These are phyloP conservation scores for Capillidium heterosporum DNA, from an alignment of 371 early-diverging fungal genomes.

Conservation along the genomic window DNA sequence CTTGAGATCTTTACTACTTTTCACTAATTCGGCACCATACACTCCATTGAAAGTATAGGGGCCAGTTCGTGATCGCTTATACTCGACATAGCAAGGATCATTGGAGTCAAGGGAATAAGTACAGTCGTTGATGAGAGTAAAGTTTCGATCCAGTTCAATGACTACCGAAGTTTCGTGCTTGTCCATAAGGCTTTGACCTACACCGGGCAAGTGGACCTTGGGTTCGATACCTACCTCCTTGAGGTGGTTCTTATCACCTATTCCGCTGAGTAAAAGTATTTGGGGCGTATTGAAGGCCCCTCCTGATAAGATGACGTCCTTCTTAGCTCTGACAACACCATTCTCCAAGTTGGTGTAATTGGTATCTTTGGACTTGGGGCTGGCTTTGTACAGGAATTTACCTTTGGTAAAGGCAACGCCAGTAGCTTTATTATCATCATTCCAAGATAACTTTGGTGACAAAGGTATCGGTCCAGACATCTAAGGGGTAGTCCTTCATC, in stretches of 20 bases:
- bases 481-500: background rate
- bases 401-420: background rate
- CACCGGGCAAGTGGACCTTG: background rate
- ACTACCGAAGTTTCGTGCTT: background rate
- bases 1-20: background rate
- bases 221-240: background rate
- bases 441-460: background rate
- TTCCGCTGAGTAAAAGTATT: constrained; percentile 12
- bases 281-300: constrained; percentile 13
- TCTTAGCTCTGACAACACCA: constrained; percentile 7
- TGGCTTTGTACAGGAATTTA: background rate
- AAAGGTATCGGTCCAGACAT: constrained; percentile 3
- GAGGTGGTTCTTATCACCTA: constrained; percentile 6
- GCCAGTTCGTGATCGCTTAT: background rate
- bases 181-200: background rate
- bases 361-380: background rate
- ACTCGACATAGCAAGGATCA: background rate
- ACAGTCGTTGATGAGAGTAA: background rate
- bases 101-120: background rate
- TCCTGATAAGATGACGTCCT: constrained; percentile 12
- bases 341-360: background rate
- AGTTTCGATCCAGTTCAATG: background rate
- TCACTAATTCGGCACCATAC: background rate
- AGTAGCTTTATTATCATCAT: background rate
- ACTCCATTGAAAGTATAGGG: background rate